phyloP scores from a whole-genome alignment of 495 filamentous ascomycete genomes.

The Pseudevernia furfuracea region DNA sequence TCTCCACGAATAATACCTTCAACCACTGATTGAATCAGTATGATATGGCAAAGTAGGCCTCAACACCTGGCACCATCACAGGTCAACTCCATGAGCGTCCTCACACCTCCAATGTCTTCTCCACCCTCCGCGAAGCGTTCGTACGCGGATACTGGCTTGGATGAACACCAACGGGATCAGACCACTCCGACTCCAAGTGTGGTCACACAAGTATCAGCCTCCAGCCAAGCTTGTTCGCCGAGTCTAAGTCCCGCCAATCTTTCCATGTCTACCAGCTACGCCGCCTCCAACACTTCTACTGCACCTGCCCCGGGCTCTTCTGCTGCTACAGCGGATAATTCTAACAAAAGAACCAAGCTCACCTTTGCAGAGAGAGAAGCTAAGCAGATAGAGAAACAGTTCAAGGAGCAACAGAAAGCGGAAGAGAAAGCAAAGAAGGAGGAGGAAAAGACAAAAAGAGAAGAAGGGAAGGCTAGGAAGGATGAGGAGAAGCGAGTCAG shows the following conservation, averaged over 20 bases:
- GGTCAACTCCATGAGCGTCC: constrained; percentile 15
- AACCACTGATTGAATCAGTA: background rate
- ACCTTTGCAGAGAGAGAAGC: constrained; percentile 47
- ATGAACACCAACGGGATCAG: constrained; percentile 17
- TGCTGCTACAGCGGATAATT: constrained; percentile 15
- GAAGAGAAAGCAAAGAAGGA: constrained; percentile 43
- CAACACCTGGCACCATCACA: background rate
- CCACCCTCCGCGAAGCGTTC: constrained; percentile 22
- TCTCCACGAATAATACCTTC: background rate
- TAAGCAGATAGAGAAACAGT: constrained; percentile 48
- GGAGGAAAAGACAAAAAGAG: constrained; percentile 43
- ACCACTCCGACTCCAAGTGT: background rate
- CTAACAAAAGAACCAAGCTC: constrained; percentile 47
- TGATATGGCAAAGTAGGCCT: background rate
- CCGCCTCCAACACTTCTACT: background rate
- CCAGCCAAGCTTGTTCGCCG: background rate
- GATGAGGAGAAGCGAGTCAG: constrained; percentile 38
- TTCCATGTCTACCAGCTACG: background rate
- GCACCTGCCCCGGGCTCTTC: background rate
- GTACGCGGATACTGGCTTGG: constrained; percentile 23
- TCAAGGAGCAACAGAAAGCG: constrained; percentile 39
- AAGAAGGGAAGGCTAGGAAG: constrained; percentile 37
- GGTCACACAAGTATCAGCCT: background rate
- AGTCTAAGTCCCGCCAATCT: background rate
- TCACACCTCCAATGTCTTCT: constrained; percentile 22